These are phyloP conservation scores for Tetratostichococcus sp. DNA, from an alignment of 139 green algal species.

Conservation along the genomic window DNA sequence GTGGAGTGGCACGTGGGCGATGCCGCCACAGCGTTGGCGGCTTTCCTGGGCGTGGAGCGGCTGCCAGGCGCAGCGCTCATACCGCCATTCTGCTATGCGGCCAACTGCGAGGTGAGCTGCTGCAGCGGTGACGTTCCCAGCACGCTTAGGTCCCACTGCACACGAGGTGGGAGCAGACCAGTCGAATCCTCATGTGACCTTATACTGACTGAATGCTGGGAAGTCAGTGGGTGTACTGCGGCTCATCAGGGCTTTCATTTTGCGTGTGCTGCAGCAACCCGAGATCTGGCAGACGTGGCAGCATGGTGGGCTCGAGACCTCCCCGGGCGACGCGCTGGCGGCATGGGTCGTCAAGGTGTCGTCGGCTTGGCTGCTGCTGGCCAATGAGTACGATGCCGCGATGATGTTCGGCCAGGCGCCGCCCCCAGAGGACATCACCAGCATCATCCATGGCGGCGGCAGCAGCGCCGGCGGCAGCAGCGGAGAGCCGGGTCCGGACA, in stretches of 20 bases:
- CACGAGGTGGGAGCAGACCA: too few relatives aligned
- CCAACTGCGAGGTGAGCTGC: neutral
- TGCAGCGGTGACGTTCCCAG: too few relatives aligned
- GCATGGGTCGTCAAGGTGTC: neutral
- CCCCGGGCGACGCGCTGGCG: neutral
- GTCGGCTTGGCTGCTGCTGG: neutral
- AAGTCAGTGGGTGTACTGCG: too few relatives aligned
- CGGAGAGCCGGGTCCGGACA: too few relatives aligned
- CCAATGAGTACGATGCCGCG: neutral
- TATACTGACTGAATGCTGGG: too few relatives aligned
- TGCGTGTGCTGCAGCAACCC: too few relatives aligned
- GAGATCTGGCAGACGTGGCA: too few relatives aligned
- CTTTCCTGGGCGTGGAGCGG: neutral
- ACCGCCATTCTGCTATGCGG: neutral
- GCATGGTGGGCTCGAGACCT: too few relatives aligned
- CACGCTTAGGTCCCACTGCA: too few relatives aligned
- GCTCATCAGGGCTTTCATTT: too few relatives aligned
- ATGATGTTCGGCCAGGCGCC: neutral
- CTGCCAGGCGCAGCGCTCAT: neutral
- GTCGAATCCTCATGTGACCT: too few relatives aligned
- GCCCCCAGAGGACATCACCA: neutral
- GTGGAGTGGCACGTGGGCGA: neutral
- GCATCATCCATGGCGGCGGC: neutral
- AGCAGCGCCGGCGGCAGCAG: neutral
- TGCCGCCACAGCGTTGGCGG: neutral